Evolutionary conservation across 2,329 filamentous ascomycete species (phyloP), one percentile per base, ranked within the genome.

Genomic region (Neonectria sp.): DNA sequence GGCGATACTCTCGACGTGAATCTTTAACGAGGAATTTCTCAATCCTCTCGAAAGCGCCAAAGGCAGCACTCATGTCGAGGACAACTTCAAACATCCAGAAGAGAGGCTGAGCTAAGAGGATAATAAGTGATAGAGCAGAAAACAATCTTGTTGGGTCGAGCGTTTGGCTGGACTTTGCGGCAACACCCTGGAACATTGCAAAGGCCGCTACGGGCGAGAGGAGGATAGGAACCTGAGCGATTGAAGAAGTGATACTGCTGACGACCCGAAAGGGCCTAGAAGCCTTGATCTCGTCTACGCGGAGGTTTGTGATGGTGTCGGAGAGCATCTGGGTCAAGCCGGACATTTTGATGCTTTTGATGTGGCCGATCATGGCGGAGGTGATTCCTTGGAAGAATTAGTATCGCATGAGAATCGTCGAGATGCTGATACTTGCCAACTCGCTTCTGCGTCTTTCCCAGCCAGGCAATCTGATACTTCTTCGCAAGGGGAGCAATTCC

Each of bases 321-420:
- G 73, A 75, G 0, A 83, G 71, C 17, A 73, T 76, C 35, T 79
- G 71, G 1, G 80, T 71, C 0, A 84, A 71, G 5, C 81, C 82
- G 0, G 80, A 80, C 68, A 83, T 80, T 69, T 82, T 83, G 60
- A 84, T 80, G 60, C 79, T 80, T 68, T 84, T 84, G 69, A 84
- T 82, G 7, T 79, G 77, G 2, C 79, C 79, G 51, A 84, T 78
- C 60, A 82, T 76, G 12, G 76, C 72, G 25, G 76, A 78, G 2
- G 76, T 78, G 8, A 77, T 75, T n/a, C 71, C 75, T 77, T 4
- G 1, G 24, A 15, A 31, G 1, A 3, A 13, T 76, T 25, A 68
- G 60, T 24, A 12, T 46, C 33, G 4, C 24, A 11, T 3, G 31
- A 3, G 2, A 12, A 2, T 5, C 2, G 1, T 2, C 2, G 4